Percentiles rank a stretch among this genome's conserved stretches.
These are phyloP conservation scores for Termitomyces sp. DNA, from an alignment of 768 basidiomycete genomes.

Conservation along the genomic window DNA sequence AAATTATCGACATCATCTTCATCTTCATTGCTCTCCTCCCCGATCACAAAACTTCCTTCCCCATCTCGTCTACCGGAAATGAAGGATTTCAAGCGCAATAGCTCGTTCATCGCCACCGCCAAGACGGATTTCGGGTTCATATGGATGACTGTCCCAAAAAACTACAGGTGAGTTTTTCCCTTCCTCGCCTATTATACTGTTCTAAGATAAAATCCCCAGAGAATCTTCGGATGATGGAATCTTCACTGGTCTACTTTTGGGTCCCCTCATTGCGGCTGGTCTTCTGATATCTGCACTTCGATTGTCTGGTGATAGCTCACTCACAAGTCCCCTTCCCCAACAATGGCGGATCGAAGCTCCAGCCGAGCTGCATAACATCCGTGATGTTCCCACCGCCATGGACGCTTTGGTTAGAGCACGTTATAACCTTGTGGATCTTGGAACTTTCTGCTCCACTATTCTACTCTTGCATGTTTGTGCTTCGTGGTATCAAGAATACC, in stretches of 20 bases:
- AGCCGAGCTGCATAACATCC: constrained; percentile 40
- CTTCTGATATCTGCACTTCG: constrained; percentile 52
- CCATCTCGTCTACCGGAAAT: constrained; percentile 32
- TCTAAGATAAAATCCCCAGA: constrained; percentile 30
- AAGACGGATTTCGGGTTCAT: constrained; percentile 63
- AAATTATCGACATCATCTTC: constrained; percentile 11
- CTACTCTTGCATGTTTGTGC: constrained; percentile 75
- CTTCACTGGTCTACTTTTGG: constrained; percentile 77
- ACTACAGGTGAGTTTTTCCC: constrained; percentile 55
- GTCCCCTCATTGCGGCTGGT: constrained; percentile 72
- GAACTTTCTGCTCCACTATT: constrained; percentile 76
- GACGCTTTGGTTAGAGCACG: constrained; percentile 63
- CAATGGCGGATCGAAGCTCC: constrained; percentile 82
- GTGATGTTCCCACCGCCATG: constrained; percentile 35
- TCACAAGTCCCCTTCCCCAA: constrained; percentile 36
- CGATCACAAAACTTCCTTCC: constrained; percentile 24
- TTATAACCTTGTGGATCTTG: constrained; percentile 70
- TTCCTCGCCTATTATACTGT: neutral
- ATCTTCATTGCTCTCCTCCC: constrained; percentile 4
- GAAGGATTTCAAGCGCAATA: constrained; percentile 40
- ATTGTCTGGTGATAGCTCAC: constrained; percentile 19
- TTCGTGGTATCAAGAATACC: constrained; percentile 70
- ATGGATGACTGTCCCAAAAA: constrained; percentile 90
- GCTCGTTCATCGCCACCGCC: constrained; percentile 19
- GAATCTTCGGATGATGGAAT: constrained; percentile 83